A percentile compares a stretch with the other conserved stretches of the same genome.
Evolutionary conservation across 2,329 filamentous ascomycete genomes (phyloP).

Genomic region (Xylariaceae sp.): DNA sequence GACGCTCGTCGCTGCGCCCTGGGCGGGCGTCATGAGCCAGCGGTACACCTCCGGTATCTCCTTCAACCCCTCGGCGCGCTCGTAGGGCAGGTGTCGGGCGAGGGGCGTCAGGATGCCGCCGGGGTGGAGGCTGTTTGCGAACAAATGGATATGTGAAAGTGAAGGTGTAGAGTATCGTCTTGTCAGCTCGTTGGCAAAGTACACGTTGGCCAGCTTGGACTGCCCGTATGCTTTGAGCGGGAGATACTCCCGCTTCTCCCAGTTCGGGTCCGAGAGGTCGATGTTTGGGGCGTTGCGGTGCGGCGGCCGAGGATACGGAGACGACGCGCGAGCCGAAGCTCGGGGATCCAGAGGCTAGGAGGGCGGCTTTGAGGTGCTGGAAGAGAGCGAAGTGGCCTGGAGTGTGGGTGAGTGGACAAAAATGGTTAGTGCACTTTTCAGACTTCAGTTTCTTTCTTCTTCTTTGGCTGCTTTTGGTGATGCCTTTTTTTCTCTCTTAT

Average conservation of each 20-base stretch:
- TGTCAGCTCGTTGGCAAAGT: slow-evolving; percentile 46
- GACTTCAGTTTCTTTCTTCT: too few species aligned
- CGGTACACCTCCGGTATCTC: slow-evolving; percentile 1
- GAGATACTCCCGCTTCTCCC: slow-evolving; percentile 31
- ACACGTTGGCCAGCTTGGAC: slow-evolving; percentile 47
- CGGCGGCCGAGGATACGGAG: slow-evolving; percentile 34
- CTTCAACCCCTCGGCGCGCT: not conserved
- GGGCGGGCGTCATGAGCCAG: slow-evolving; percentile 31
- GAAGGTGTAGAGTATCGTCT: too few species aligned
- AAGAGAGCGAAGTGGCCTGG: slow-evolving; percentile 20
- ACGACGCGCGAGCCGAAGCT: slow-evolving; percentile 40
- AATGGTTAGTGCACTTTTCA: not conserved
- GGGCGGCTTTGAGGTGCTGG: slow-evolving; percentile 12
- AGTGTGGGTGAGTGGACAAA: too few species aligned
- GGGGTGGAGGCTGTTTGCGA: slow-evolving; percentile 38
- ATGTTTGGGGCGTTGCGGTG: slow-evolving; percentile 34
- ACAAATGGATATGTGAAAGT: too few species aligned
- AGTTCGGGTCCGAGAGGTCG: slow-evolving; percentile 29
- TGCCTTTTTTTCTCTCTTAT: too few species aligned
- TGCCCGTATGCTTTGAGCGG: slow-evolving; percentile 39
- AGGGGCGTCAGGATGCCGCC: slow-evolving; percentile 35
- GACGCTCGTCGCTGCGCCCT: slow-evolving; percentile 42
- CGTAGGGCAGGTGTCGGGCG: slow-evolving; percentile 18
- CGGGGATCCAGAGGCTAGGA: slow-evolving; percentile 8
- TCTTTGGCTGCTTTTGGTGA: too few species aligned